A percentile compares a stretch with the other conserved stretches of the same genome.
phyloP scores from a whole-genome alignment of 2,329 filamentous ascomycete species.

The Penicillium sp. region DNA sequence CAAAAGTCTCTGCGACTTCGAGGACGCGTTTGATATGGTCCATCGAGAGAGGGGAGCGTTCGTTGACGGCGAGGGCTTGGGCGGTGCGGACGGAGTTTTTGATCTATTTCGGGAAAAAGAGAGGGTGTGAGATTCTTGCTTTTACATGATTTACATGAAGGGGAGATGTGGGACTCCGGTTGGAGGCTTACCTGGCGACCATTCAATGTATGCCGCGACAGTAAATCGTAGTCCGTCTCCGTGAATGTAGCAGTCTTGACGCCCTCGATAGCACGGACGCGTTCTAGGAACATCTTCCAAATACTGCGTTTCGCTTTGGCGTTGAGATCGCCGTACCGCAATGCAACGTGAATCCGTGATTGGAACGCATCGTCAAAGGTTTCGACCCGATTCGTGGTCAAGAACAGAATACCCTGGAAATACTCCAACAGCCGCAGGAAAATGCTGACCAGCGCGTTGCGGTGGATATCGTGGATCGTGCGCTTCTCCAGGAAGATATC shows the following conservation, averaged over 20 bases:
- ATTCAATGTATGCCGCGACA: slow-evolving; percentile 71
- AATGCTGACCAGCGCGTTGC: slow-evolving; percentile 83
- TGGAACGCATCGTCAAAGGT: slow-evolving; percentile 92
- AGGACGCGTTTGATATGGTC: slow-evolving; percentile 78
- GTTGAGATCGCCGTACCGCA: slow-evolving; percentile 77
- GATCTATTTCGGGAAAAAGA: slow-evolving; percentile 60
- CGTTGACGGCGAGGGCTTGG: slow-evolving; percentile 78
- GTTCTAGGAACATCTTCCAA: slow-evolving; percentile 81
- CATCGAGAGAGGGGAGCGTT: slow-evolving; percentile 72
- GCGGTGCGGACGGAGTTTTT: slow-evolving; percentile 86
- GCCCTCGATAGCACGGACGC: slow-evolving; percentile 68
- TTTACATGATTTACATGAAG: too few relatives aligned
- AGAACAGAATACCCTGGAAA: slow-evolving; percentile 86
- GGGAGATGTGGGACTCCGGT: neutral
- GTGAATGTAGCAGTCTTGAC: slow-evolving; percentile 53
- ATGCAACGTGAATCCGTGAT: slow-evolving; percentile 80
- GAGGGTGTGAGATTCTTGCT: too few relatives aligned
- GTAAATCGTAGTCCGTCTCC: slow-evolving; percentile 65
- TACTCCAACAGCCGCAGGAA: slow-evolving; percentile 88
- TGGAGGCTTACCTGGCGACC: slow-evolving; percentile 60
- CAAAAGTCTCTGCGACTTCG: slow-evolving; percentile 82
- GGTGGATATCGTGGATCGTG: slow-evolving; percentile 79
- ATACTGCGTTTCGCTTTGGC: slow-evolving; percentile 74
- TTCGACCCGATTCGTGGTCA: slow-evolving; percentile 84
- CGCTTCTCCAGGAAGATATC: slow-evolving; percentile 84